Percentiles rank a stretch among this genome's conserved stretches.
Evolutionary conservation across 169 alveolate species (phyloP).

Genomic region (Toxoplasma gondii): DNA sequence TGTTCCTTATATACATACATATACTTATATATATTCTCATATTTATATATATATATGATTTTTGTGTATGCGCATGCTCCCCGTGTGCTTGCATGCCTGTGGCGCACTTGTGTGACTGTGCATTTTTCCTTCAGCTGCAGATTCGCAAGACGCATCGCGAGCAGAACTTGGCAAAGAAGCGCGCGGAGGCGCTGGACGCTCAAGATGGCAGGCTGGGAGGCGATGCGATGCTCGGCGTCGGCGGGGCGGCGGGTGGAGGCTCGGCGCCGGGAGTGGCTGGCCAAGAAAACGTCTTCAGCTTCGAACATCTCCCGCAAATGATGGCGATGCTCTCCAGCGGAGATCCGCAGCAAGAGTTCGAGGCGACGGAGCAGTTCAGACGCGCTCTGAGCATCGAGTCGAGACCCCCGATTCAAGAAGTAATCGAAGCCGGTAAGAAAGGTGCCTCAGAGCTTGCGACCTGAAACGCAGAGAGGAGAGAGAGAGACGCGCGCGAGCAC

Average conservation of each 20-base stretch:
- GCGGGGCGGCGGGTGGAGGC: neutral
- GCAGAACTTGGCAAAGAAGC: conserved; percentile 83
- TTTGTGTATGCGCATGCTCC: no score
- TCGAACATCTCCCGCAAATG: neutral
- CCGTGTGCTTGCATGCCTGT: neutral
- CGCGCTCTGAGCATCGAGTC: conserved; percentile 91
- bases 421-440: conserved; percentile 19
- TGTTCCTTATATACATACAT: no score
- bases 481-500: neutral
- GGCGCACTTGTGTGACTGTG: neutral
- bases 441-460: neutral
- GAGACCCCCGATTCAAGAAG: conserved; percentile 94
- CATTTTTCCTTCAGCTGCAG: conserved; percentile 71
- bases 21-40: no score
- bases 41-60: no score
- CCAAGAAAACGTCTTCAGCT: neutral
- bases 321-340: conserved; percentile 67
- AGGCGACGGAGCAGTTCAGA: conserved; percentile 80
- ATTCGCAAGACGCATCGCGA: conserved; percentile 90
- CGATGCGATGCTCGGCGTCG: neutral
- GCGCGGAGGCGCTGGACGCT: conserved; percentile 65
- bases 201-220: conserved; percentile 13
- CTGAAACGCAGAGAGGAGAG: neutral
- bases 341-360: conserved; percentile 45
- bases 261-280: neutral